Evolutionary conservation across 768 basidiomycete genomes (phyloP), one percentile per base, ranked within the genome.

Genomic region (Mycena chlorophos): DNA sequence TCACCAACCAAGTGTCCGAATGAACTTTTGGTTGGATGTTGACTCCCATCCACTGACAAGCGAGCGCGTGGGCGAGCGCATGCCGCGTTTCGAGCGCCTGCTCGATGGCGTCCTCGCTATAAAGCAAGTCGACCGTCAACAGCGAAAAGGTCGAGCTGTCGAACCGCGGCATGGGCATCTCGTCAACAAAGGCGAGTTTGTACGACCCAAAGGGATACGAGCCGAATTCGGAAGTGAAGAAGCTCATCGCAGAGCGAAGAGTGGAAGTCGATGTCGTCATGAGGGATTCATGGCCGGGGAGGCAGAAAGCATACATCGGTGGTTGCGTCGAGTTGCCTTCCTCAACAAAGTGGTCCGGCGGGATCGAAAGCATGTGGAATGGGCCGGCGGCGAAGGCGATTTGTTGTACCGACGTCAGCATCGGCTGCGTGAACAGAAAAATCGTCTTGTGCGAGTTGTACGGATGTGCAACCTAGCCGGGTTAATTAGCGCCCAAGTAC

Each of bases 1-100:
- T 94, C 54, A 95, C 87, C n/a, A 99, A 84, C 97, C 97, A 99
- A 23, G 87, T 83, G 70, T 99, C 97, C 13, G 93, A 89, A 84
- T 91, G 92, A 26, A 86, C 82, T 74, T 93, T 94, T 50, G 89
- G 94, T 54, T 94, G 87, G 65, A 99, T 93, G 71, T 98, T 96
- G 71, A 99, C 86, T 25, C 97, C 95, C 52, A 91, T 80, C 97
- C 97, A 99, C 71, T 99, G 97, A 60, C 87, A 91, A 6, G 94
- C 95, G 29, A 98, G 80, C 4, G 92, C 88, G 67, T 98, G 92
- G 25, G 87, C 80, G 46, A 99, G 80, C 27, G 85, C 79, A 54
- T 94, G 93, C 14, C 96, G 80, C 1, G 94, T 89, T 67, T 97
- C 94, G 63, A 93, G 80, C 0, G 91, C 92, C 69, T 95, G 94